Base-by-base conservation (phyloP, 805 yeast genomes). In the Myxozyma udenii region DNA sequence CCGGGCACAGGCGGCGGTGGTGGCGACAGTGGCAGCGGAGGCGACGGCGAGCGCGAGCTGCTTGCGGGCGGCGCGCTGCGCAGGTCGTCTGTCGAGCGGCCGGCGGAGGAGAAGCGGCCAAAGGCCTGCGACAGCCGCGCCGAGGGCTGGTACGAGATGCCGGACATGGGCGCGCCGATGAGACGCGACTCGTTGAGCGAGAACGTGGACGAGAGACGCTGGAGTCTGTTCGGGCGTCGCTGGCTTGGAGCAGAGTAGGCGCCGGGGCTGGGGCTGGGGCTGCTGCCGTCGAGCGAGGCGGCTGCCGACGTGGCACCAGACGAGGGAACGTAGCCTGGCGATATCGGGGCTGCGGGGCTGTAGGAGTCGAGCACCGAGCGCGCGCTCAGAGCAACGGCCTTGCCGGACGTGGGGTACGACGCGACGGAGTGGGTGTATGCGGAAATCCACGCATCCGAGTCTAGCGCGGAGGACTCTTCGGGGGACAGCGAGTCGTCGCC, bases 401-500 rank as follows among this genome's bases (percentile, higher is more conserved):
- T 35, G 38, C 44, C 33, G n/a, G 55, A 45, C 30, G 50, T 44
- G 7, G 57, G 54, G 19, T 49, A 53, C 2, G 57, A 39, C 14
- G 44, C 44, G 14, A 41, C 24, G 11, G 51, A 26, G 16, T 51
- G 41, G 6, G 53, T 25, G 41, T 51, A 54, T 21, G 54, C 56
- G 9, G 46, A 32, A 45, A 53, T 25, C 51, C 50, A 45, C 19
- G 53, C 52, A 35, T 51, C 56, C 16, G 58, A 50, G 46, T 54
- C 56, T 3, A 54, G 48, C 3, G 58, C 44, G 28, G 47, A 38
- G 19, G 58, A 44, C 24, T 54, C 58, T 32, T 54, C 58, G n/a
- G 53, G 41, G 7, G 58, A 54, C 24, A 54, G 44, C 19, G 50
- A 26, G 41, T 54, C 58, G 41, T 51, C 58, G 32, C 46, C 57